These are phyloP conservation scores for Pseudogymnoascus pannorum DNA, from an alignment of 2,329 filamentous ascomycete genomes.

Conservation along the genomic window DNA sequence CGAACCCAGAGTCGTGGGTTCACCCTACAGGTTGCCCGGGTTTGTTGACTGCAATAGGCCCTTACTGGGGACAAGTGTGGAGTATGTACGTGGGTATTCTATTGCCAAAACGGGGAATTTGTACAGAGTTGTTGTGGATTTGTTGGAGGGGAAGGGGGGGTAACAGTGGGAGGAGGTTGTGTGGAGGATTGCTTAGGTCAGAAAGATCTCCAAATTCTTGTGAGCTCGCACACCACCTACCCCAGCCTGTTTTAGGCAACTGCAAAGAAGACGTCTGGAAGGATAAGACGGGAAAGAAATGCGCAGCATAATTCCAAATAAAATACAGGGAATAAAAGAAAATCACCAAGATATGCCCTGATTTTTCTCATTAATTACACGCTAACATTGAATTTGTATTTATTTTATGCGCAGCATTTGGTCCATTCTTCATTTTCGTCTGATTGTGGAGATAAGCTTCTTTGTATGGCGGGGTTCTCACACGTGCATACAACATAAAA, in stretches of 20 bases:
- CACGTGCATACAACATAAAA: background rate
- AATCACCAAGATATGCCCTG: background rate
- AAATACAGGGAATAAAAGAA: background rate
- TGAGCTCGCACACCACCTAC: constrained; percentile 1
- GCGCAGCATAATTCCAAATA: background rate
- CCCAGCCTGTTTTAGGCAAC: constrained; percentile 1
- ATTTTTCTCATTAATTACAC: background rate
- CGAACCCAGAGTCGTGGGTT: background rate
- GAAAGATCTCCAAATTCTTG: background rate
- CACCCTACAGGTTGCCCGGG: background rate
- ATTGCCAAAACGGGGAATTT: constrained; percentile 3
- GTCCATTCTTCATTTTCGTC: background rate
- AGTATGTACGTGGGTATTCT: constrained; percentile 3
- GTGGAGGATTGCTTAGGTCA: background rate
- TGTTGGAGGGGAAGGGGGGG: background rate
- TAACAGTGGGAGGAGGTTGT: background rate
- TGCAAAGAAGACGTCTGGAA: background rate
- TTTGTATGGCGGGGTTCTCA: background rate
- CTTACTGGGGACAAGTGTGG: background rate
- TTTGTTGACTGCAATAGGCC: background rate
- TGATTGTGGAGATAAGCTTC: constrained; percentile 5
- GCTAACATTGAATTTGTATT: background rate
- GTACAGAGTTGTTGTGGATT: constrained; percentile 1
- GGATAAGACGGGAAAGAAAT: background rate
- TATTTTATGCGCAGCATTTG: background rate